Base-by-base conservation (phyloP, 106 monocot species). In the Allium sativum region DNA sequence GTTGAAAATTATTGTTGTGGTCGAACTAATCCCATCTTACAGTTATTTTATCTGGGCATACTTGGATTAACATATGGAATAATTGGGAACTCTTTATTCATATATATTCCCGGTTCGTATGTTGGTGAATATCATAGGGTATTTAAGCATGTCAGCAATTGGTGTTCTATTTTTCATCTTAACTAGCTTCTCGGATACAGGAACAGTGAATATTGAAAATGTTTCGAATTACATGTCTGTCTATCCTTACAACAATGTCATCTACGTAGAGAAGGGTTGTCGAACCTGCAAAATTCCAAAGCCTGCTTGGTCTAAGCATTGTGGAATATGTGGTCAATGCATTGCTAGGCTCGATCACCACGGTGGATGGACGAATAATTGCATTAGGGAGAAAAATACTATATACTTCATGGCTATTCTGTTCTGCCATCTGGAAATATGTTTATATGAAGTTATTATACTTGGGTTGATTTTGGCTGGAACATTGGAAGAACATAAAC, bases 361-460 rank as follows among this genome's bases (percentile, higher is more conserved):
- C 21, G 90, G 90, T 65, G 96, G 90, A 47, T 96, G 96, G 96
- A 96, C 90, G 96, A 96, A 90, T 66, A 96, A 82, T 73, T 96
- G 96, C 71, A 87, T 96, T 56, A 90, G 96, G 53, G 96, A 96
- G 82, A 96, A 82, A 66, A 96, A 96, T 61, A 87, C 77, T 16
- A 75, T 84, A 18, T 96, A 91, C 55, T 96, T 96, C 66, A 73
- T 90, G 74, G 90, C 84, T 62, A 90, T 91, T 79, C 67, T 96
- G 31, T 54, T 96, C 53, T 96, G 98, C 88, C 98, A 98, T 66
- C 76, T 85, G 58, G 63, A 80, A 65, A 52, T 98, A 18, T 92
- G 98, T 53, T 21, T 92, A 44, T 98, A 98, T 61, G 98, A 88
- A 62, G 70, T 68, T 51, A 59, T 70, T 61, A 13, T 83, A 21